These are phyloP conservation scores for Colletotrichum chlorophyti DNA, from an alignment of 2,329 filamentous ascomycete species.

Conservation along the genomic window DNA sequence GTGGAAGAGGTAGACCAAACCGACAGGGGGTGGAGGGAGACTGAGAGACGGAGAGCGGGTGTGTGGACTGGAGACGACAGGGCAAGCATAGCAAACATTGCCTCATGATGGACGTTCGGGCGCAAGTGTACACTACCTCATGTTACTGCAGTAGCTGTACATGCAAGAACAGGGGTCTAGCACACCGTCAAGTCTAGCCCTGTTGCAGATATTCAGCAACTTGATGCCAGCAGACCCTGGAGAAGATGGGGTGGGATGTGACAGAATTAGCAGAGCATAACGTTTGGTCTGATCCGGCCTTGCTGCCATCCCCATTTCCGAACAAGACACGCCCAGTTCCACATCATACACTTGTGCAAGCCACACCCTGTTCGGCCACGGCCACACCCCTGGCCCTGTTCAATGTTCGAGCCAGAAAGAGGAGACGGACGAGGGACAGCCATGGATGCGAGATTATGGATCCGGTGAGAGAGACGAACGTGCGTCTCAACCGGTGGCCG, in stretches of 20 bases:
- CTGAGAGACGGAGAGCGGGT: slow-evolving; percentile 21
- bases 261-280: slow-evolving; percentile 42
- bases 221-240: slow-evolving; percentile 31
- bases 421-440: slow-evolving; percentile 24
- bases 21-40: too few relatives aligned
- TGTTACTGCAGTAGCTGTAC: slow-evolving; percentile 41
- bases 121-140: slow-evolving; percentile 30
- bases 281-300: slow-evolving; percentile 40
- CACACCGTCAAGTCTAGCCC: slow-evolving; percentile 45
- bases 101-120: slow-evolving; percentile 32
- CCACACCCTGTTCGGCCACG: slow-evolving; percentile 26
- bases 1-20: too few relatives aligned
- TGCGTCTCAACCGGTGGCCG: slow-evolving; percentile 25
- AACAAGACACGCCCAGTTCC: slow-evolving; percentile 24
- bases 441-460: slow-evolving; percentile 28
- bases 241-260: slow-evolving; percentile 41
- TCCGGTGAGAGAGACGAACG: slow-evolving; percentile 29
- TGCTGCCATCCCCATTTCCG: slow-evolving; percentile 35
- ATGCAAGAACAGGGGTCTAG: slow-evolving; percentile 43
- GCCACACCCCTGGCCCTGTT: slow-evolving; percentile 21
- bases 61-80: too few relatives aligned
- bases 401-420: slow-evolving; percentile 18
- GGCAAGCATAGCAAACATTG: slow-evolving; percentile 28
- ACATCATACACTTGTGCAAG: slow-evolving; percentile 25
- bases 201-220: slow-evolving; percentile 44